Percentiles rank a stretch among this genome's conserved stretches.
Evolutionary conservation across 1,284 basidiomycete species (phyloP).

Genomic region (Veloporphyrellus conicus): DNA sequence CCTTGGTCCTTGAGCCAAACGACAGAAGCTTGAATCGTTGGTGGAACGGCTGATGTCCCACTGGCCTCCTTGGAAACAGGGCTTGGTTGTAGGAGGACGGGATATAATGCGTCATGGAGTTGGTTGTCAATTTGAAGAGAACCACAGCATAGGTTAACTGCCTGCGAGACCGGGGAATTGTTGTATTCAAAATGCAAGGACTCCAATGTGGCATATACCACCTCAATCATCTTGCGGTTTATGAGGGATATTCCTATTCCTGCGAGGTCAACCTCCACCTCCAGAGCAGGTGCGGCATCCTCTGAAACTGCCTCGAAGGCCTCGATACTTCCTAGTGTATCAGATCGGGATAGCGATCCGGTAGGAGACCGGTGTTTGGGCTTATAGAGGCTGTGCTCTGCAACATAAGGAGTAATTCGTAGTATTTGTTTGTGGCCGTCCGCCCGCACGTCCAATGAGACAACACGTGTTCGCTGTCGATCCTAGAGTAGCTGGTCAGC

Average conservation of each 20-base stretch:
- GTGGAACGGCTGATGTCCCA: conserved; percentile 72
- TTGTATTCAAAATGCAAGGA: conserved; percentile 84
- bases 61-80: conserved; percentile 82
- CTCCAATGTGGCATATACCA: conserved; percentile 84
- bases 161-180: conserved; percentile 78
- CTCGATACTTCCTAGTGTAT: conserved; percentile 69
- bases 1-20: conserved; percentile 93
- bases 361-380: conserved; percentile 56
- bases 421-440: conserved; percentile 86
- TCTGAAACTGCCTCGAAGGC: conserved; percentile 88
- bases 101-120: conserved; percentile 92
- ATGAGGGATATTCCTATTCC: conserved; percentile 93
- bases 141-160: conserved; percentile 80
- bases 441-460: conserved; percentile 92
- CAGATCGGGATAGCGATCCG: conserved; percentile 52
- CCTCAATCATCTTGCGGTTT: conserved; percentile 84
- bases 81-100: conserved; percentile 94
- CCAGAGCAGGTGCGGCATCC: conserved; percentile 65
- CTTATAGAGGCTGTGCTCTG: conserved; percentile 87
- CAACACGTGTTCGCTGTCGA: conserved; percentile 51
- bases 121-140: conserved; percentile 97
- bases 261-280: conserved; percentile 75
- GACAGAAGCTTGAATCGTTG: conserved; percentile 85
- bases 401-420: conserved; percentile 83
- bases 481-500: conserved; percentile 37